Conservation (phyloP, 352 stramenopile species). For the Saprolegnia diclina region DNA sequence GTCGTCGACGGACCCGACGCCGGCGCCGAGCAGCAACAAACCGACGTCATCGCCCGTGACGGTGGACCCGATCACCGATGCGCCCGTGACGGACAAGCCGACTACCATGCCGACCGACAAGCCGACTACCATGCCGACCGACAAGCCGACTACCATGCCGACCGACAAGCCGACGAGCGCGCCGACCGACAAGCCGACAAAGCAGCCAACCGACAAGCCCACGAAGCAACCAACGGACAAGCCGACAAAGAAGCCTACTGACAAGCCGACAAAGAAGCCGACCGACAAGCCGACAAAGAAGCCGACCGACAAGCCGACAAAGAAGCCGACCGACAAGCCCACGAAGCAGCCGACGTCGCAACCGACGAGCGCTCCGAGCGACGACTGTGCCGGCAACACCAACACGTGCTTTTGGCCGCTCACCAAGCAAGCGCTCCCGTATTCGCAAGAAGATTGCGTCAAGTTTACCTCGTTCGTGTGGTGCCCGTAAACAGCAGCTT, state of each 20-base stretch:
- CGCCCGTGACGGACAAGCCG: too few relatives aligned
- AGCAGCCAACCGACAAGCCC: too few relatives aligned
- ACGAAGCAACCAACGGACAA: too few relatives aligned
- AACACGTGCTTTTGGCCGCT: conserved; percentile 10
- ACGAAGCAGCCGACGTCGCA: not conserved
- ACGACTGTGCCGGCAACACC: not conserved
- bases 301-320: not conserved
- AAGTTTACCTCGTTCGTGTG: not conserved
- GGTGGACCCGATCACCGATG: too few relatives aligned
- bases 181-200: not conserved
- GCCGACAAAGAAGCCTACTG: too few relatives aligned
- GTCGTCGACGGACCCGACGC: not conserved
- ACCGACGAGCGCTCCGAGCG: not conserved
- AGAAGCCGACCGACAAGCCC: not conserved
- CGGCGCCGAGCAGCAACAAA: too few relatives aligned
- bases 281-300: not conserved
- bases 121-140: too few relatives aligned
- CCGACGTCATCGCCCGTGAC: too few relatives aligned
- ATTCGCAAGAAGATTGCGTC: not conserved
- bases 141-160: too few relatives aligned
- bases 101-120: too few relatives aligned
- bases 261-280: too few relatives aligned
- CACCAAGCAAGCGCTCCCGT: not conserved
- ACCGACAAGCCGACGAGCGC: too few relatives aligned
- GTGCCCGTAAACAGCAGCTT: not conserved